These are phyloP conservation scores for Rosellinia necatrix DNA, from an alignment of 2,329 filamentous ascomycete genomes.

Conservation along the genomic window DNA sequence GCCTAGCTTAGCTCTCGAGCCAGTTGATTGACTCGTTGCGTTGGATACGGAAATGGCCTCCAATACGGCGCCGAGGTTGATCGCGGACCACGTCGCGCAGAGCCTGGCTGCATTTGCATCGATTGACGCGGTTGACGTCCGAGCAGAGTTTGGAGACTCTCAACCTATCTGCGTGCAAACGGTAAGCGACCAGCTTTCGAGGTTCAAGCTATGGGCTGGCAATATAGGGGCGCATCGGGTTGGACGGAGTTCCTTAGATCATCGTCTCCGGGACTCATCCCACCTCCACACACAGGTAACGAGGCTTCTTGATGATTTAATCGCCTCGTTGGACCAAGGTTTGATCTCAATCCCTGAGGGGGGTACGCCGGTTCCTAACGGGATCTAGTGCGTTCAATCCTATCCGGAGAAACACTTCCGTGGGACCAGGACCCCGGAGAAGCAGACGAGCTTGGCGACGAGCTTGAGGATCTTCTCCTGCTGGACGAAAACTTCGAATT, in stretches of 20 bases:
- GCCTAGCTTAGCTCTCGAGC: background rate
- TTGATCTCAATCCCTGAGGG: background rate
- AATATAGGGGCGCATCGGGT: slow-evolving; percentile 31
- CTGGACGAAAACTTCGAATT: slow-evolving; percentile 18
- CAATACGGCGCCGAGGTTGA: background rate
- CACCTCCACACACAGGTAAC: slow-evolving; percentile 31
- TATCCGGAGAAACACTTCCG: slow-evolving; percentile 20
- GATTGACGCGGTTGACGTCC: background rate
- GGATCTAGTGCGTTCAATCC: slow-evolving; percentile 7
- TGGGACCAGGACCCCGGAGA: slow-evolving; percentile 19
- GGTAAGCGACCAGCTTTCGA: slow-evolving; percentile 19
- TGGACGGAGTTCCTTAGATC: slow-evolving; percentile 29
- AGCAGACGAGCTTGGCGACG: slow-evolving; percentile 14
- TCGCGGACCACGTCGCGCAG: slow-evolving; percentile 16
- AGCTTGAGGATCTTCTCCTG: slow-evolving; percentile 7
- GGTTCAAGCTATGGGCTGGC: slow-evolving; percentile 30
- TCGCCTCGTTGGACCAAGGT: slow-evolving; percentile 18
- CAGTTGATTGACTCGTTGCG: background rate
- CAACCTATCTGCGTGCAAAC: background rate
- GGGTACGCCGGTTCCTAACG: slow-evolving; percentile 2
- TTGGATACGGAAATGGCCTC: slow-evolving; percentile 4
- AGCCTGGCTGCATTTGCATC: slow-evolving; percentile 18
- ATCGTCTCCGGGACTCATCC: slow-evolving; percentile 31
- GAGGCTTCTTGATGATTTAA: slow-evolving; percentile 32
- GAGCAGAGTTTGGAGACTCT: background rate